phyloP scores from a whole-genome alignment of 768 basidiomycete species.

The Lepiota brunneoincarnata region DNA sequence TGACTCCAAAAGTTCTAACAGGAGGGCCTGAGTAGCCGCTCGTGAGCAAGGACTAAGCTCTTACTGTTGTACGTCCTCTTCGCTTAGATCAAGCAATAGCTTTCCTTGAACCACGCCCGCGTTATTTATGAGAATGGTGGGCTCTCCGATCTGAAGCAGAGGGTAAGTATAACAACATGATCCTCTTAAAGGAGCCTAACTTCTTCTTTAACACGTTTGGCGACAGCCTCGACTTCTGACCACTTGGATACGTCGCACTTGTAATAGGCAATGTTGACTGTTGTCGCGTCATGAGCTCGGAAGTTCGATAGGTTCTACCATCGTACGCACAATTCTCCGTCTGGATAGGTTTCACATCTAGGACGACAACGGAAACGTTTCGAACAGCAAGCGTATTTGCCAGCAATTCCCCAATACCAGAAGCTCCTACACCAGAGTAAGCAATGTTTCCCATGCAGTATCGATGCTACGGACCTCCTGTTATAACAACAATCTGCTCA shows the following conservation, averaged over 20 bases:
- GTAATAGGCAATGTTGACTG: slow-evolving; percentile 82
- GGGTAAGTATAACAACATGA: slow-evolving; percentile 3
- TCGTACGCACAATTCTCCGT: slow-evolving; percentile 69
- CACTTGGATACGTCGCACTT: slow-evolving; percentile 90
- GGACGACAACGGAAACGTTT: slow-evolving; percentile 79
- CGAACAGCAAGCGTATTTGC: slow-evolving; percentile 85
- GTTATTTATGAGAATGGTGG: slow-evolving; percentile 91
- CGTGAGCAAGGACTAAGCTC: slow-evolving; percentile 7
- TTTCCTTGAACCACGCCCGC: slow-evolving; percentile 95
- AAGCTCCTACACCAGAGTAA: slow-evolving; percentile 55
- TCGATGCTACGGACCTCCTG: slow-evolving; percentile 64
- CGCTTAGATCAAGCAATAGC: slow-evolving; percentile 71
- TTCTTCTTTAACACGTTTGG: slow-evolving; percentile 75
- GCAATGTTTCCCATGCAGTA: neutral
- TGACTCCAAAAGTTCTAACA: slow-evolving; percentile 83
- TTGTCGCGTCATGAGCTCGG: slow-evolving; percentile 3
- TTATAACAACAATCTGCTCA: slow-evolving; percentile 86
- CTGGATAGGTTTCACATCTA: slow-evolving; percentile 77
- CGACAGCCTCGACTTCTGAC: slow-evolving; percentile 77
- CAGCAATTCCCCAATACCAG: slow-evolving; percentile 85
- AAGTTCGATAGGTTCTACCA: neutral
- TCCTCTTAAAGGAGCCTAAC: slow-evolving; percentile 32
- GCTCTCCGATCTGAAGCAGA: slow-evolving; percentile 67
- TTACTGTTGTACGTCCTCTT: slow-evolving; percentile 81
- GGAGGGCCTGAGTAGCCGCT: neutral